These are phyloP conservation scores for Bathelium albidoporum DNA, from an alignment of 495 filamentous ascomycete genomes.

Conservation along the genomic window DNA sequence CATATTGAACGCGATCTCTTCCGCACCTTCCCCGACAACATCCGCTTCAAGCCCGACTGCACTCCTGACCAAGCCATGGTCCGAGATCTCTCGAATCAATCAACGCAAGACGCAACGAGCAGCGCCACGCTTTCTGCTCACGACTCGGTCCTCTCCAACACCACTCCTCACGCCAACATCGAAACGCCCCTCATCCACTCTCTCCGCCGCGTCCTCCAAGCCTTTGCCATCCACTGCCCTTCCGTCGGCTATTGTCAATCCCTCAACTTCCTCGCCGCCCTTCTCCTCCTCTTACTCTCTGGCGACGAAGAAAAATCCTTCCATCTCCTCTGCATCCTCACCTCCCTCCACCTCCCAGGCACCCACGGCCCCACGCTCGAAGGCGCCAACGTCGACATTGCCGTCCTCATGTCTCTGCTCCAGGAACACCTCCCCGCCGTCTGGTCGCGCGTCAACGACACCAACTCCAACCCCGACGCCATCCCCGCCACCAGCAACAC, in stretches of 20 bases:
- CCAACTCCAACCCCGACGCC: slow-evolving; percentile 21
- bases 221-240: slow-evolving; percentile 83
- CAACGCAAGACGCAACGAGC: slow-evolving; percentile 13
- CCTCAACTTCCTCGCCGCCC: slow-evolving; percentile 91
- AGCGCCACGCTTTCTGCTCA: not conserved
- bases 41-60: slow-evolving; percentile 71
- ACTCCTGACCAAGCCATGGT: slow-evolving; percentile 9
- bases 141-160: slow-evolving; percentile 1
- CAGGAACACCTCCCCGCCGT: slow-evolving; percentile 75
- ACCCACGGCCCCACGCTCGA: slow-evolving; percentile 89
- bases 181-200: slow-evolving; percentile 73
- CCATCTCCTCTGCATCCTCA: slow-evolving; percentile 90
- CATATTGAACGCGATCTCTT: slow-evolving; percentile 92
- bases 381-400: slow-evolving; percentile 88
- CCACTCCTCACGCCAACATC: slow-evolving; percentile 24
- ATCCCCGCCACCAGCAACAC: not conserved
- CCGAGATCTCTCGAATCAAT: slow-evolving; percentile 6
- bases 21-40: slow-evolving; percentile 91
- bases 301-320: slow-evolving; percentile 75
- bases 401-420: slow-evolving; percentile 78
- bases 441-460: slow-evolving; percentile 80
- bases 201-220: slow-evolving; percentile 74
- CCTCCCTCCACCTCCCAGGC: slow-evolving; percentile 74
- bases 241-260: slow-evolving; percentile 92
- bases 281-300: slow-evolving; percentile 84